These are phyloP conservation scores for Diaporthe ilicicola DNA, from an alignment of 2,329 filamentous ascomycete genomes.

Conservation along the genomic window DNA sequence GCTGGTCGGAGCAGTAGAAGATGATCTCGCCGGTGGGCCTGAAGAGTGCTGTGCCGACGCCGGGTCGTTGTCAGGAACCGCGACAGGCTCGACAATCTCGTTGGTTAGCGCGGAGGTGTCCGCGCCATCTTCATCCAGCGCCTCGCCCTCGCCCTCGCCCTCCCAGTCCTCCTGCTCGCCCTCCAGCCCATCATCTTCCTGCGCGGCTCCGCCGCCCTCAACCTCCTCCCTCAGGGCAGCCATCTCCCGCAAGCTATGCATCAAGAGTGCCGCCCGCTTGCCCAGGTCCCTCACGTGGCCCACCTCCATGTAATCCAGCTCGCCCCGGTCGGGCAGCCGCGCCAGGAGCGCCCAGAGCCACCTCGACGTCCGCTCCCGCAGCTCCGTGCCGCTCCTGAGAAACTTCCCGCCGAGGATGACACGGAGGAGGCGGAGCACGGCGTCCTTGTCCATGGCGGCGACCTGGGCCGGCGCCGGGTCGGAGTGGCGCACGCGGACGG, in stretches of 20 bases:
- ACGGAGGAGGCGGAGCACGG: constrained; percentile 71
- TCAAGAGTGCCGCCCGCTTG: constrained; percentile 74
- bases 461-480: constrained; percentile 68
- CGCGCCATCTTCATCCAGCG: constrained; percentile 44
- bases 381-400: constrained; percentile 64
- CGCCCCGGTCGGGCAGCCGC: constrained; percentile 75
- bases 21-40: not conserved
- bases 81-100: not conserved
- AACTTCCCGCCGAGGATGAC: constrained; percentile 73
- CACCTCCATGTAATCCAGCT: constrained; percentile 79
- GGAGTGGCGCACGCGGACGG: constrained; percentile 56
- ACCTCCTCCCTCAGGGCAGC: constrained; percentile 54
- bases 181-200: constrained; percentile 55
- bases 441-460: constrained; percentile 71
- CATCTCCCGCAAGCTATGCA: constrained; percentile 63
- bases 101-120: constrained; percentile 18
- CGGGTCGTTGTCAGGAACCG: constrained; percentile 6
- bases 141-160: constrained; percentile 49
- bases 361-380: constrained; percentile 73
- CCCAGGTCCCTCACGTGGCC: constrained; percentile 81
- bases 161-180: constrained; percentile 46
- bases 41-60: constrained; percentile 6
- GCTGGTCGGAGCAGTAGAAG: constrained; percentile 43
- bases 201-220: constrained; percentile 48
- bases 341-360: constrained; percentile 90